phyloP scores from a whole-genome alignment of 2,329 filamentous ascomycete genomes.

The Whalleya microplaca region DNA sequence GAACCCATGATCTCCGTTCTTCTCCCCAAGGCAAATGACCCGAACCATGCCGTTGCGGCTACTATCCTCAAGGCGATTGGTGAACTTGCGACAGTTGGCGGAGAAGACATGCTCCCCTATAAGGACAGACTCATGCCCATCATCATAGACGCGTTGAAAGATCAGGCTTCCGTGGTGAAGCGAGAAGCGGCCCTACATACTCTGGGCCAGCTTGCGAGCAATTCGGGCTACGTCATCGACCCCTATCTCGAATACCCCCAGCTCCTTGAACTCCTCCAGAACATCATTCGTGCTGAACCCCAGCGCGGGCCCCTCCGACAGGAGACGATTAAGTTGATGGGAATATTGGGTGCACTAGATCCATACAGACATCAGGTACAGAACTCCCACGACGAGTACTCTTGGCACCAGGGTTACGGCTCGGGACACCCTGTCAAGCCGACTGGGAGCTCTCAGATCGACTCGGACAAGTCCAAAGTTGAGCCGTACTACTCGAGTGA shows the following conservation, averaged over 20 bases:
- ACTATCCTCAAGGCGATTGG: slow-evolving; percentile 96
- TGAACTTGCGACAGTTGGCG: slow-evolving; percentile 90
- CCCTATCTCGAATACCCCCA: slow-evolving; percentile 96
- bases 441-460: slow-evolving; percentile 17
- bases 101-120: slow-evolving; percentile 90
- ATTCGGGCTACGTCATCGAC: slow-evolving; percentile 95
- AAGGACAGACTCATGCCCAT: slow-evolving; percentile 93
- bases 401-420: slow-evolving; percentile 17
- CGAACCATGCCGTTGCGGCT: slow-evolving; percentile 84
- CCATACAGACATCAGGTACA: slow-evolving; percentile 87
- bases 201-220: slow-evolving; percentile 89
- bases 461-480: slow-evolving; percentile 4
- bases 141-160: slow-evolving; percentile 90
- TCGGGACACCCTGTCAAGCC: slow-evolving; percentile 6
- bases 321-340: slow-evolving; percentile 95
- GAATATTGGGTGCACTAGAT: slow-evolving; percentile 91
- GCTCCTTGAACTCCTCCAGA: slow-evolving; percentile 87
- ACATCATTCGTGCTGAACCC: slow-evolving; percentile 88
- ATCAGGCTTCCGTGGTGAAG: slow-evolving; percentile 88
- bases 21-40: slow-evolving; percentile 87
- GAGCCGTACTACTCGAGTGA: slow-evolving; percentile 2
- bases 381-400: slow-evolving; percentile 17
- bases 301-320: slow-evolving; percentile 83
- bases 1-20: slow-evolving; percentile 94
- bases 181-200: slow-evolving; percentile 90